These are phyloP conservation scores for Leucocoprinus leucothites DNA, from an alignment of 768 basidiomycete genomes.

Conservation along the genomic window DNA sequence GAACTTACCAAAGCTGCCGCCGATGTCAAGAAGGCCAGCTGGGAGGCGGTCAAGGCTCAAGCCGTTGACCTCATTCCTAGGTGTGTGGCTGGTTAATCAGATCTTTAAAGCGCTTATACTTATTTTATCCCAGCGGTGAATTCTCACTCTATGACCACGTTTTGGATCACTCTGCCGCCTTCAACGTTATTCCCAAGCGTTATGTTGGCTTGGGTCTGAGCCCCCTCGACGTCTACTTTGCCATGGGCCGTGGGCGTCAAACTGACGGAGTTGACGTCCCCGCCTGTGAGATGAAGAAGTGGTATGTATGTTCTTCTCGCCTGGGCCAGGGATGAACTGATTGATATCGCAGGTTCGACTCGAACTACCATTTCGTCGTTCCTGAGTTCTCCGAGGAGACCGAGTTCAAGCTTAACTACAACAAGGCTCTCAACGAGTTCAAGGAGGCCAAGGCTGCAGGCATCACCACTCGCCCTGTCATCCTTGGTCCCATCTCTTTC, in stretches of 20 bases:
- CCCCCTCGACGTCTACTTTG: slow-evolving; percentile 93
- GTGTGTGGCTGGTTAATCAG: slow-evolving; percentile 40
- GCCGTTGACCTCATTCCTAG: slow-evolving; percentile 92
- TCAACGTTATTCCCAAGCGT: slow-evolving; percentile 96
- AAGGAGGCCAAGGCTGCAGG: slow-evolving; percentile 92
- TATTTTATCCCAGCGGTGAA: slow-evolving; percentile 68
- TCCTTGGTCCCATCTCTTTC: slow-evolving; percentile 95
- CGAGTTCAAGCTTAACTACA: slow-evolving; percentile 93
- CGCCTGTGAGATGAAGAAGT: slow-evolving; percentile 99
- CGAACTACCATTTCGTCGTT: slow-evolving; percentile 98
- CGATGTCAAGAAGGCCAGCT: slow-evolving; percentile 84
- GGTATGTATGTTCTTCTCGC: slow-evolving; percentile 48
- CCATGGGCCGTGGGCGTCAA: slow-evolving; percentile 99
- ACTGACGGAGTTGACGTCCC: slow-evolving; percentile 92
- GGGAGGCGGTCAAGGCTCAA: slow-evolving; percentile 79
- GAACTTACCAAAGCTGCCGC: slow-evolving; percentile 87
- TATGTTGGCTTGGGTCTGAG: slow-evolving; percentile 86
- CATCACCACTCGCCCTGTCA: slow-evolving; percentile 88
- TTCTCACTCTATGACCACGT: slow-evolving; percentile 99
- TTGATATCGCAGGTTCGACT: slow-evolving; percentile 77
- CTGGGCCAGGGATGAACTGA: slow-evolving; percentile 6
- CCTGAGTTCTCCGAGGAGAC: slow-evolving; percentile 90
- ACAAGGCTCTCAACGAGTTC: slow-evolving; percentile 94
- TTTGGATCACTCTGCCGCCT: slow-evolving; percentile 92
- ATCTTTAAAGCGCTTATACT: slow-evolving; percentile 10